Conservation (phyloP, 176 grass and related monocot genomes). For the Metroxylon sagu region DNA sequence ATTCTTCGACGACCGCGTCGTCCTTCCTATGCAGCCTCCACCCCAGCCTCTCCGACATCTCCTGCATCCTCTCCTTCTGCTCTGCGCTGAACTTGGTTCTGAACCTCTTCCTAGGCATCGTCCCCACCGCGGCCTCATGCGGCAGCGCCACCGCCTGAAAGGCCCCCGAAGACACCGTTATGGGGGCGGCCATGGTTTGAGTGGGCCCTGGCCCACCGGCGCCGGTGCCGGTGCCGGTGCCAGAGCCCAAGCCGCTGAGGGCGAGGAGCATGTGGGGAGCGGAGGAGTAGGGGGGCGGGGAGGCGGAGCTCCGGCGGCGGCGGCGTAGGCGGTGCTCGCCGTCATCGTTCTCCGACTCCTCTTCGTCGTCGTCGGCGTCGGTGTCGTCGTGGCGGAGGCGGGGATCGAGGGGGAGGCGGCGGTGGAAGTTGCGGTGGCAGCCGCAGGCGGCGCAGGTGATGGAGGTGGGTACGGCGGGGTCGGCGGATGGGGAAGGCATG, state of each 20-base stretch:
- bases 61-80: conserved; percentile 98
- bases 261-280: conserved; percentile 84
- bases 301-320: conserved; percentile 30
- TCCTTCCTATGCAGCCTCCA: conserved; percentile 96
- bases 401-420: conserved; percentile 22
- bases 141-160: conserved; percentile 9
- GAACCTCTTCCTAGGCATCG: conserved; percentile 61
- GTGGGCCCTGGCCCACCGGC: too few relatives aligned
- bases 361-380: conserved; percentile 16
- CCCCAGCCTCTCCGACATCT: conserved; percentile 77
- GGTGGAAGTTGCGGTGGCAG: conserved; percentile 99
- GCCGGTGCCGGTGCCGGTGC: too few relatives aligned
- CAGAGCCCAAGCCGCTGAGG: conserved; percentile 48
- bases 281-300: conserved; percentile 29
- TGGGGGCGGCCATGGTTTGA: background rate
- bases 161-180: conserved; percentile 3
- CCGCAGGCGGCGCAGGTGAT: conserved; percentile 81
- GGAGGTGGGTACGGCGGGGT: conserved; percentile 43
- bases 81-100: conserved; percentile 81
- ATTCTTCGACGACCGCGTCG: conserved; percentile 71
- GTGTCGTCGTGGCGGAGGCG: conserved; percentile 8
- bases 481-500: conserved; percentile 50
- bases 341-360: background rate
- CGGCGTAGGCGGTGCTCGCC: conserved; percentile 16
- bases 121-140: background rate